Evolutionary conservation across 2,329 filamentous ascomycete genomes (phyloP).

Genomic region (Alternaria arborescens): DNA sequence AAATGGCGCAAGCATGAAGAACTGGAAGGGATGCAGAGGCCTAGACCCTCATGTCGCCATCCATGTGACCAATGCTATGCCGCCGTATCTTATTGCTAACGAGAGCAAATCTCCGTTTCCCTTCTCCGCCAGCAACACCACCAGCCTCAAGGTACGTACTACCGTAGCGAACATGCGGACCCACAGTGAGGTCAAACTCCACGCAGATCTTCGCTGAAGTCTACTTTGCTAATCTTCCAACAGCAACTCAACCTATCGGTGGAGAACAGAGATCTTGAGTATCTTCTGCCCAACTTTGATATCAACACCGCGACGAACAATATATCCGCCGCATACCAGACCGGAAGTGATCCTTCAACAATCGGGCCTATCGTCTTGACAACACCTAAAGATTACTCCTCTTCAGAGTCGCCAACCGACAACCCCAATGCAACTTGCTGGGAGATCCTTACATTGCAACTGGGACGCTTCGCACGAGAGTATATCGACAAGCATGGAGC

Average conservation of each 20-base stretch:
- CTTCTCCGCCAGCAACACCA: slow-evolving; percentile 55
- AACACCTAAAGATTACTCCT: slow-evolving; percentile 27
- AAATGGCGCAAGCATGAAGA: slow-evolving; percentile 60
- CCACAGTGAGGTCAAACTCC: neutral
- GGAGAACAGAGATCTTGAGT: slow-evolving; percentile 36
- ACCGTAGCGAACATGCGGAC: slow-evolving; percentile 5
- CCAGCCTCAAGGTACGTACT: slow-evolving; percentile 41
- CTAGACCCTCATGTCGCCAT: slow-evolving; percentile 58
- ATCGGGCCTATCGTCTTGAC: slow-evolving; percentile 30
- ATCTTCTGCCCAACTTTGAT: slow-evolving; percentile 30
- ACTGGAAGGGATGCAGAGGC: slow-evolving; percentile 65
- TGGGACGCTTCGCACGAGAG: slow-evolving; percentile 57
- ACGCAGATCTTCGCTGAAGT: neutral
- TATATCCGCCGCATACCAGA: slow-evolving; percentile 30
- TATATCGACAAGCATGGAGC: slow-evolving; percentile 49
- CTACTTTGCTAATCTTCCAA: slow-evolving; percentile 16
- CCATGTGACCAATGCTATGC: slow-evolving; percentile 61
- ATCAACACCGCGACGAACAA: slow-evolving; percentile 10
- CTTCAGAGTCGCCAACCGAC: slow-evolving; percentile 9
- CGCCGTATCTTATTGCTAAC: slow-evolving; percentile 60
- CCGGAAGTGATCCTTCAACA: slow-evolving; percentile 17
- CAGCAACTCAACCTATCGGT: slow-evolving; percentile 30
- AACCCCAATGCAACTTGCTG: slow-evolving; percentile 55
- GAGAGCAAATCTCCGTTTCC: slow-evolving; percentile 57
- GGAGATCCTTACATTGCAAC: slow-evolving; percentile 59